Conservation (phyloP, 2,329 filamentous ascomycete genomes). For the Penicillium sp. region DNA sequence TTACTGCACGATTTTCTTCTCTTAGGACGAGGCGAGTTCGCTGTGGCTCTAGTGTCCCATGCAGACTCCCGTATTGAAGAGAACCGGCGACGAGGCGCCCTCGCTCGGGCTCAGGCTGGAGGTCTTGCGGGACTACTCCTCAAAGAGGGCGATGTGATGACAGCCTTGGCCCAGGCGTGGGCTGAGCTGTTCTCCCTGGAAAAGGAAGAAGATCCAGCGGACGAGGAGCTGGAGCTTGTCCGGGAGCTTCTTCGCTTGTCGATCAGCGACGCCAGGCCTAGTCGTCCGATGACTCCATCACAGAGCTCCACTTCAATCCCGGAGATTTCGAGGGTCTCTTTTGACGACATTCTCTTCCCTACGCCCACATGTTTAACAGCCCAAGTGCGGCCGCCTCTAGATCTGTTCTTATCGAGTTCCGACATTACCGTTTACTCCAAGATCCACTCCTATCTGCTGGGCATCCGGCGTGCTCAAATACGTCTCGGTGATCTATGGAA, state of each 20-base stretch:
- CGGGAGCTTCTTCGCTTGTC: conserved; percentile 72
- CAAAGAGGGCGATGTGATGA: conserved; percentile 83
- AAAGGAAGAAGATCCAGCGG: conserved; percentile 71
- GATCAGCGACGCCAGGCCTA: conserved; percentile 40
- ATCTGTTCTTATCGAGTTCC: conserved; percentile 77
- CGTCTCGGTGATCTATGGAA: conserved; percentile 86
- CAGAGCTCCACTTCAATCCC: conserved; percentile 28
- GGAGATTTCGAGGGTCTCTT: conserved; percentile 53
- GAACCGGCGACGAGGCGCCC: conserved; percentile 65
- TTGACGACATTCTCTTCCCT: conserved; percentile 80
- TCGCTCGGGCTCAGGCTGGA: conserved; percentile 51
- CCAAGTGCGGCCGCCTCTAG: conserved; percentile 76
- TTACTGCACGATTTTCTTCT: conserved; percentile 86
- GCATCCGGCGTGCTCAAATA: conserved; percentile 81
- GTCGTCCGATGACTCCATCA: conserved; percentile 28
- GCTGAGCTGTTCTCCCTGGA: conserved; percentile 75
- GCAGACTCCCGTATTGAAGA: conserved; percentile 78
- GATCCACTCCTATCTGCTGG: conserved; percentile 85
- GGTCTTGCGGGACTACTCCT: conserved; percentile 66
- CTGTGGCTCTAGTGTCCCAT: conserved; percentile 80
- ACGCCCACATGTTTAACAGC: conserved; percentile 71
- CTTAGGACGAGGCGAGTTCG: conserved; percentile 86
- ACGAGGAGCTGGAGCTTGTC: conserved; percentile 80
- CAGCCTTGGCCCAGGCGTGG: conserved; percentile 77
- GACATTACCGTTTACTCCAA: conserved; percentile 79